Percentiles rank a stretch among this genome's conserved stretches.
Conservation (phyloP, 2,329 filamentous ascomycete genomes). For the Curvularia sp. region DNA sequence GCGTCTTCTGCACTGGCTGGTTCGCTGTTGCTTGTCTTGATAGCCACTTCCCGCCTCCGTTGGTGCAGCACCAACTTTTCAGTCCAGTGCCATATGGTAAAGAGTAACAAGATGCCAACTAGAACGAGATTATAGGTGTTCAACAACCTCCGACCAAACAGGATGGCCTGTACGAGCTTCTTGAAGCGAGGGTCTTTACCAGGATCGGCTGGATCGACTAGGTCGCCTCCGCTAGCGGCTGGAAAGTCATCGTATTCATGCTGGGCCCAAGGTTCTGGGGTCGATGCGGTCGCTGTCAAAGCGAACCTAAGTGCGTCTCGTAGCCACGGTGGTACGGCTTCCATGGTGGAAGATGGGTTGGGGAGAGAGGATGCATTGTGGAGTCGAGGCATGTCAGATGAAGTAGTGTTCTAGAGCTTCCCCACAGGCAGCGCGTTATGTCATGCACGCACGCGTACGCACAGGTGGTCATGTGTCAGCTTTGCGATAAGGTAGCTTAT, state of each 20-base stretch:
- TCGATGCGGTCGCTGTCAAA: slow-evolving; percentile 34
- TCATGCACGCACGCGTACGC: slow-evolving; percentile 4
- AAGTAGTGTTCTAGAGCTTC: background rate
- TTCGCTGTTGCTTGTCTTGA: background rate
- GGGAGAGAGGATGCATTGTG: slow-evolving; percentile 2
- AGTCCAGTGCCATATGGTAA: slow-evolving; percentile 49
- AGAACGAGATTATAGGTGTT: slow-evolving; percentile 52
- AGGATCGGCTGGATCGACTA: slow-evolving; percentile 40
- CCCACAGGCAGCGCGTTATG: slow-evolving; percentile 23
- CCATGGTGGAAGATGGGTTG: slow-evolving; percentile 10
- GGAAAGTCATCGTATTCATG: slow-evolving; percentile 10
- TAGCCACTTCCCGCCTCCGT: slow-evolving; percentile 12
- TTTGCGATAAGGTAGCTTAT: slow-evolving; percentile 21
- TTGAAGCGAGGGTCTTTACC: slow-evolving; percentile 47
- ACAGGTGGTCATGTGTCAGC: slow-evolving; percentile 17
- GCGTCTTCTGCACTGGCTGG: slow-evolving; percentile 10
- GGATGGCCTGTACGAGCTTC: slow-evolving; percentile 47
- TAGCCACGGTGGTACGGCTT: slow-evolving; percentile 28
- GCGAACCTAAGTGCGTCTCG: slow-evolving; percentile 35
- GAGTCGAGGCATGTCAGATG: slow-evolving; percentile 19
- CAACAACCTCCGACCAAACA: slow-evolving; percentile 50
- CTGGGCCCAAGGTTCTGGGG: slow-evolving; percentile 24
- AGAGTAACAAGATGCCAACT: slow-evolving; percentile 46
- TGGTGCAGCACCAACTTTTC: slow-evolving; percentile 33
- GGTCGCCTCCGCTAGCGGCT: slow-evolving; percentile 19